Evolutionary conservation across 306 rosid genomes (phyloP).

Genomic region (Prunus mira): DNA sequence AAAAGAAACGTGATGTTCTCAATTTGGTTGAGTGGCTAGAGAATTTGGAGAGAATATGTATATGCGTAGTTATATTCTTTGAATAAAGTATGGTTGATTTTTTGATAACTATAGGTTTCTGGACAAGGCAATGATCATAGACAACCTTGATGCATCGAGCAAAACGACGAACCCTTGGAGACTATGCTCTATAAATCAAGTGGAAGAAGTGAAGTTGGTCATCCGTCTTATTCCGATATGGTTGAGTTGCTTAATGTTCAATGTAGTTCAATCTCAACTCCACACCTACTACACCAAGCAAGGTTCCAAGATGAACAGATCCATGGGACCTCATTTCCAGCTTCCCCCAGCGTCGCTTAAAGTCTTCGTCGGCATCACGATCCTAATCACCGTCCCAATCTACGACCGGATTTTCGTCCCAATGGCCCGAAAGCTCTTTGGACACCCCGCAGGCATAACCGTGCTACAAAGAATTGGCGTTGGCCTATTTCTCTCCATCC

Average conservation of each 20-base stretch:
- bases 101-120: constrained; percentile 40
- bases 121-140: constrained; percentile 67
- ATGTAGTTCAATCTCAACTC: constrained; percentile 49
- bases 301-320: constrained; percentile 56
- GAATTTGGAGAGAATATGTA: too few species aligned
- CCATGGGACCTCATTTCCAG: constrained; percentile 54
- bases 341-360: constrained; percentile 74
- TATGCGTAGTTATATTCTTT: too few species aligned
- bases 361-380: constrained; percentile 50
- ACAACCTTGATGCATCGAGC: constrained; percentile 40
- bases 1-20: too few species aligned
- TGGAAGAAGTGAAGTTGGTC: constrained; percentile 74
- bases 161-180: constrained; percentile 66
- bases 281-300: constrained; percentile 72
- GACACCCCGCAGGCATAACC: constrained; percentile 58
- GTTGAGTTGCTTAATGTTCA: constrained; percentile 68
- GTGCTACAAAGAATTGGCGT: constrained; percentile 64
- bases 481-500: constrained; percentile 53
- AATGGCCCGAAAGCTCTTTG: constrained; percentile 38
- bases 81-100: neutral
- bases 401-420: constrained; percentile 67
- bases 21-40: too few species aligned
- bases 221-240: constrained; percentile 72
- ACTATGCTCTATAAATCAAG: constrained; percentile 60
- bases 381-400: constrained; percentile 39